Base-by-base conservation (phyloP, 2,329 filamentous ascomycete species). In the Bipolaris zeicola region DNA sequence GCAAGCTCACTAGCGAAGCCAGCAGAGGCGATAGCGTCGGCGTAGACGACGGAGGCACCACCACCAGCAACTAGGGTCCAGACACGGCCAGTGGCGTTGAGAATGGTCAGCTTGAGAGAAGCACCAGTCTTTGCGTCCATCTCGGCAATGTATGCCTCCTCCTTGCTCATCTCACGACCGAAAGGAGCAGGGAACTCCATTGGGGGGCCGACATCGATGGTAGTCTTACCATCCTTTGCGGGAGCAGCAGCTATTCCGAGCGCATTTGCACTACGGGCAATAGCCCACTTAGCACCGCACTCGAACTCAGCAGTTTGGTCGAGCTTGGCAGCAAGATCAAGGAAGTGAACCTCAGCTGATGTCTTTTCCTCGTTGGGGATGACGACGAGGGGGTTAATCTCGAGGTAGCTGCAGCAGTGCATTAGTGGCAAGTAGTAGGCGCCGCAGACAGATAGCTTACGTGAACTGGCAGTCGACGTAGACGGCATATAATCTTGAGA, bases 401-500 rank as follows among this genome's bases (percentile, higher is more conserved):
- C 95, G 71, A 99, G 92, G 84, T 99, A 99, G 75, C 77, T 79
- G 33, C 18, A 26, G 16, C 20, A 33, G 28, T 14, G 36, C 26
- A 37, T 71, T 42, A 73, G 69, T 37, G 34, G 55, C 42, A 42
- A 10, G 16, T 18, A 50, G 26, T 7, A 22, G 54, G 44, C 20
- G 22, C 34, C n/a, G 16, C 6, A 18, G 26, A 22, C 24, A 6
- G 16, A 31, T 16, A 43, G 68, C 77, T 66, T 64, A 79, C 77
- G 95, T 98, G 87, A 99, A 99, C 82, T 99, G 95, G 87, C 91
- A 96, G 85, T 99, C 95, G 65, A 98, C 95, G 76, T 98, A 99
- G 82, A 99, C 95, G 71, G 94, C 95, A 78, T 99, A 99, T 67
- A 99, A 86, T 72, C 95, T 89, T 74, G 92, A 92, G 83, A 99